These are phyloP conservation scores for Beta corolliflora DNA, from an alignment of 179 eudicot genomes.

Conservation along the genomic window DNA sequence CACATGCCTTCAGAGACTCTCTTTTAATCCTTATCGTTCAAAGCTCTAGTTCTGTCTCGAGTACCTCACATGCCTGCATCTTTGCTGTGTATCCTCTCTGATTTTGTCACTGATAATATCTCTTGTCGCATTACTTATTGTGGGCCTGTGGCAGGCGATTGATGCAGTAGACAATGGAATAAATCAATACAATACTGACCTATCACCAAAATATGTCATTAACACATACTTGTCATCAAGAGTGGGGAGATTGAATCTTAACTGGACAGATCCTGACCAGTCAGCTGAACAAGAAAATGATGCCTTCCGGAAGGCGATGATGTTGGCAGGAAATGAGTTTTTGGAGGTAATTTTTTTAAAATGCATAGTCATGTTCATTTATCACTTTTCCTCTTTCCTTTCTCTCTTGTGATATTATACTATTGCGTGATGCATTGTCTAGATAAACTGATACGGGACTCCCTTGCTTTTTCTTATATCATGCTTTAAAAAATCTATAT, in stretches of 20 bases:
- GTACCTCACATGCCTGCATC: too few species aligned
- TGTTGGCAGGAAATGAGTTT: constrained; percentile 73
- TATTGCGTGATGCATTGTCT: neutral
- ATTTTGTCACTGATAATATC: neutral
- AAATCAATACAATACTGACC: constrained; percentile 66
- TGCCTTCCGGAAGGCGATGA: constrained; percentile 77
- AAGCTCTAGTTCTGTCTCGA: too few species aligned
- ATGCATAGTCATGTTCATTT: constrained; percentile 1
- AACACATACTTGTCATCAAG: constrained; percentile 82
- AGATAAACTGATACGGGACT: neutral
- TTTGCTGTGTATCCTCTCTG: too few species aligned
- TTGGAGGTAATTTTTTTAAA: constrained; percentile 52
- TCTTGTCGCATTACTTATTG: constrained; percentile 2
- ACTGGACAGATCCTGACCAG: constrained; percentile 85
- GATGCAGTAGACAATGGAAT: constrained; percentile 93
- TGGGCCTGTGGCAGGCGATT: constrained; percentile 63
- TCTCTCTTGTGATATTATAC: neutral
- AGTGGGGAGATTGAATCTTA: constrained; percentile 74
- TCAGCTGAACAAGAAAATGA: constrained; percentile 76
- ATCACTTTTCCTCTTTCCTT: neutral
- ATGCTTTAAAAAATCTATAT: neutral
- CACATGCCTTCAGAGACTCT: neutral
- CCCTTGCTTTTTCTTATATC: neutral
- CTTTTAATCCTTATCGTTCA: neutral
- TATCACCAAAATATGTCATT: constrained; percentile 71